phyloP scores from a whole-genome alignment of 106 monocot species.

The Ottelia alismoides region DNA sequence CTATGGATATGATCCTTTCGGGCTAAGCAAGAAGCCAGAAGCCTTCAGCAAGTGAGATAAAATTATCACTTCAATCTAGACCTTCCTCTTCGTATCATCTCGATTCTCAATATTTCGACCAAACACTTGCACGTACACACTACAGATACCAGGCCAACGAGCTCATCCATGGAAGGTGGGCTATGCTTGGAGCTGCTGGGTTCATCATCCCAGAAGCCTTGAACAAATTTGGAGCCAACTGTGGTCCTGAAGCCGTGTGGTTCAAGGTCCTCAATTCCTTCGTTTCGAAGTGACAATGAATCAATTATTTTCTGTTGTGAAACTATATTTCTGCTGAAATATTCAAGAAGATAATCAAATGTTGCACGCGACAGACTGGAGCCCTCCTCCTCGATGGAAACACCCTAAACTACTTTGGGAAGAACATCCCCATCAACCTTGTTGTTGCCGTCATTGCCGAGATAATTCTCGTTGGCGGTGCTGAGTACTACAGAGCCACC shows the following conservation, averaged over 20 bases:
- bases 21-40: slow-evolving; percentile 95
- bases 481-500: slow-evolving; percentile 89
- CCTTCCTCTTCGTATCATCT: no score
- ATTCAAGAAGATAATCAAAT: no score
- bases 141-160: slow-evolving; percentile 83
- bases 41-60: slow-evolving; percentile 78
- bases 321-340: no score
- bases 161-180: slow-evolving; percentile 94
- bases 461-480: slow-evolving; percentile 78
- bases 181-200: slow-evolving; percentile 98
- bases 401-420: slow-evolving; percentile 88
- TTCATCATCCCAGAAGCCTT: slow-evolving; percentile 97
- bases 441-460: slow-evolving; percentile 57
- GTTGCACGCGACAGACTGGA: slow-evolving; percentile 81
- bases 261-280: no score
- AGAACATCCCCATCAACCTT: slow-evolving; percentile 86
- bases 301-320: no score
- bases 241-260: slow-evolving; percentile 18
- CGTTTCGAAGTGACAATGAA: no score
- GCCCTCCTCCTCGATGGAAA: slow-evolving; percentile 85
- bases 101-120: no score
- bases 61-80: no score
- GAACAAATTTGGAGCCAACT: slow-evolving; percentile 90
- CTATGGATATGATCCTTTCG: slow-evolving; percentile 97
- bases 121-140: no score